These are phyloP conservation scores for Phaeomoniella chlamydospora DNA, from an alignment of 2,329 filamentous ascomycete genomes.

Conservation along the genomic window DNA sequence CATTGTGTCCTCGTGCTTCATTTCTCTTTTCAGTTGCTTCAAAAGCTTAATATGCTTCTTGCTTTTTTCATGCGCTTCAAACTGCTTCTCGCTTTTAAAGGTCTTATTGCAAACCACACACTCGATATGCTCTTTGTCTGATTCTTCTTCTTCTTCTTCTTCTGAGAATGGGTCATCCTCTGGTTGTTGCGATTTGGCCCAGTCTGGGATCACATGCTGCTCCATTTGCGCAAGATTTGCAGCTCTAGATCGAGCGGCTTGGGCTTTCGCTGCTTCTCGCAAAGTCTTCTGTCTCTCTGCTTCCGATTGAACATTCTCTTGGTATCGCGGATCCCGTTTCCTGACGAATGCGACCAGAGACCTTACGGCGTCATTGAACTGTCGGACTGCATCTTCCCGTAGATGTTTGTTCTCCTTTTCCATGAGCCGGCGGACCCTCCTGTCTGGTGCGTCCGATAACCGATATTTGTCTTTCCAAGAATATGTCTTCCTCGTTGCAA, in stretches of 20 bases:
- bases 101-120: slow-evolving; percentile 50
- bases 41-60: slow-evolving; percentile 90
- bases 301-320: slow-evolving; percentile 62
- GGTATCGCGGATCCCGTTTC: slow-evolving; percentile 79
- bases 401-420: slow-evolving; percentile 87
- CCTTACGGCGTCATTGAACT: slow-evolving; percentile 86
- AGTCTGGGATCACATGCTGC: slow-evolving; percentile 52
- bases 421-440: slow-evolving; percentile 67
- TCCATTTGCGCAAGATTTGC: slow-evolving; percentile 64
- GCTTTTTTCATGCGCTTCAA: slow-evolving; percentile 82
- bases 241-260: slow-evolving; percentile 69
- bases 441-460: slow-evolving; percentile 73
- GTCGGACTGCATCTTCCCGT: slow-evolving; percentile 66
- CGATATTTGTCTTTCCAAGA: slow-evolving; percentile 80
- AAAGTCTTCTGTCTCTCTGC: slow-evolving; percentile 66
- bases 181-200: slow-evolving; percentile 39
- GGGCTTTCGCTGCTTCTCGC: slow-evolving; percentile 64
- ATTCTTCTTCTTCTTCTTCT: slow-evolving; percentile 37
- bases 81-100: slow-evolving; percentile 86
- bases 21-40: slow-evolving; percentile 63
- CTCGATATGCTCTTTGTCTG: slow-evolving; percentile 38
- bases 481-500: slow-evolving; percentile 74
- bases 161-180: slow-evolving; percentile 20
- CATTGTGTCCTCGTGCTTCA: slow-evolving; percentile 60
- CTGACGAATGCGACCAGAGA: slow-evolving; percentile 77